Conservation (phyloP, 495 filamentous ascomycete genomes). For the Xylaria cubensis region DNA sequence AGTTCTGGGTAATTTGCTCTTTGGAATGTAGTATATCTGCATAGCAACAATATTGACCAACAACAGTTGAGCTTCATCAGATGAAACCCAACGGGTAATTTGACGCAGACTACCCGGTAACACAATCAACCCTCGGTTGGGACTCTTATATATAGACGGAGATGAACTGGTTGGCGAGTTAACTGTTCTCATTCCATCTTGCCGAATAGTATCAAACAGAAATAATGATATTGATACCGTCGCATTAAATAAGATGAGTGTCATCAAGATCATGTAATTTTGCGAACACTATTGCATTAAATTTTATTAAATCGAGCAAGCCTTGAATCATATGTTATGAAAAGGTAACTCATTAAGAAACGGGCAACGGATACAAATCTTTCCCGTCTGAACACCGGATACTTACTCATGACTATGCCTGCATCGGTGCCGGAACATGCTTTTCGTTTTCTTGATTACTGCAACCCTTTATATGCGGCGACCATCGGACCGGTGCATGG, state of each 20-base stretch:
- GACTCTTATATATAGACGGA: not conserved
- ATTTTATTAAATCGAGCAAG: not conserved
- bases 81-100: not conserved
- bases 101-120: not conserved
- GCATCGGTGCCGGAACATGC: slow-evolving; percentile 4
- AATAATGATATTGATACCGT: not conserved
- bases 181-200: not conserved
- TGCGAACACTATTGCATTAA: not conserved
- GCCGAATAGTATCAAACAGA: not conserved
- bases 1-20: not conserved
- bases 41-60: not conserved
- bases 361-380: not conserved
- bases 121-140: not conserved
- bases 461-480: not conserved
- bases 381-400: not conserved
- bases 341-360: not conserved
- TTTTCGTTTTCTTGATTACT: slow-evolving; percentile 11
- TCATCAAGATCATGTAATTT: not conserved
- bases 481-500: not conserved
- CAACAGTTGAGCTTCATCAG: not conserved
- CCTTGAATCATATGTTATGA: not conserved
- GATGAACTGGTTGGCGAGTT: not conserved
- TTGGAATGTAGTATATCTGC: not conserved
- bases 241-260: not conserved
- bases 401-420: not conserved